A percentile compares a stretch with the other conserved stretches of the same genome.
These are phyloP conservation scores for Ogataea glucozyma DNA, from an alignment of 805 yeast species.

Conservation along the genomic window DNA sequence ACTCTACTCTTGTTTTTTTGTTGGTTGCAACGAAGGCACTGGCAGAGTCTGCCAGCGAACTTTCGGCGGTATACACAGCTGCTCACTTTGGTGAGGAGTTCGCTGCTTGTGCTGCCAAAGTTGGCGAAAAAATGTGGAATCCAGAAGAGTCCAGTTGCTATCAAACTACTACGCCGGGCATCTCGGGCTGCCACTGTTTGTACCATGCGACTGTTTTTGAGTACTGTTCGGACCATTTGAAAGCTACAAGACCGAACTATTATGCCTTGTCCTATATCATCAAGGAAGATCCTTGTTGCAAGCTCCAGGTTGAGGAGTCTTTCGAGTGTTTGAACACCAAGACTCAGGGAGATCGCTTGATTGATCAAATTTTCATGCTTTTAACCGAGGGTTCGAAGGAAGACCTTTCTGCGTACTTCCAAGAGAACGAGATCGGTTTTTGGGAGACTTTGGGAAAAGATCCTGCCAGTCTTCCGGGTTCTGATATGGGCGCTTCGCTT, in stretches of 20 bases:
- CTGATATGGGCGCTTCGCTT: no score
- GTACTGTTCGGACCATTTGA: slow-evolving; percentile 13
- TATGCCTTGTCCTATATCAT: slow-evolving; percentile 13
- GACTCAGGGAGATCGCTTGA: slow-evolving; percentile 1
- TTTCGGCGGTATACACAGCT: slow-evolving; percentile 16
- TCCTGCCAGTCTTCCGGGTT: no score
- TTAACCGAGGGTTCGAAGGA: slow-evolving; percentile 9
- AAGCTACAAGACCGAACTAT: slow-evolving; percentile 12
- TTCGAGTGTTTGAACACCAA: not conserved
- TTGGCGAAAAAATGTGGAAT: slow-evolving; percentile 3
- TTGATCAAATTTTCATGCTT: slow-evolving; percentile 7
- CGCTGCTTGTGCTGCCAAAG: slow-evolving; percentile 15
- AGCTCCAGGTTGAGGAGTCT: not conserved
- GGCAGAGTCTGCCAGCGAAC: not conserved
- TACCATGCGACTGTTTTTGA: slow-evolving; percentile 17
- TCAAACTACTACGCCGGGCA: not conserved
- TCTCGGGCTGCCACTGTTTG: slow-evolving; percentile 9
- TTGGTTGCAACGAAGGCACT: not conserved
- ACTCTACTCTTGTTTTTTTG: not conserved
- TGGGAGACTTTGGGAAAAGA: slow-evolving; percentile 1
- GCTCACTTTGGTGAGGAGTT: slow-evolving; percentile 18
- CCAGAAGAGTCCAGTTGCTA: not conserved
- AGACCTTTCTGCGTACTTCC: slow-evolving; percentile 8
- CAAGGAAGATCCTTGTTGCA: slow-evolving; percentile 17
- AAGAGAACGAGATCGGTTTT: slow-evolving; percentile 4